Percentiles rank a stretch among this genome's conserved stretches.
Evolutionary conservation across 2,329 filamentous ascomycete genomes (phyloP).

Genomic region (Aspergillus texensis): DNA sequence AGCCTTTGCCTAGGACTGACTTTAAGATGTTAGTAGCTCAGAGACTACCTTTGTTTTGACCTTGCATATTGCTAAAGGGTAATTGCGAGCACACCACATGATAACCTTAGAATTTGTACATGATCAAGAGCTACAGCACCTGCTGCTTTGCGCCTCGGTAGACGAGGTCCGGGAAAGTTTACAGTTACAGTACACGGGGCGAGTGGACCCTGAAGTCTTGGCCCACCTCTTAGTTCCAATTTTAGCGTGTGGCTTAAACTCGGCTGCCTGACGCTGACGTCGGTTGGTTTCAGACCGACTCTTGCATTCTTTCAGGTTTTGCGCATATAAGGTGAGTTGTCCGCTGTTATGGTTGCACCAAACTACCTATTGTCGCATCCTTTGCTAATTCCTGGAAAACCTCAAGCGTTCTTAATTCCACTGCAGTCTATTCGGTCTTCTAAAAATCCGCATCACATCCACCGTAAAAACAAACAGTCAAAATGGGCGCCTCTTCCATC

Average conservation of each 20-base stretch:
- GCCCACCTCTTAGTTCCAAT: neutral
- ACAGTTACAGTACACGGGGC: no score
- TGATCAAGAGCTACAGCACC: no score
- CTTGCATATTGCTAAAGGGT: no score
- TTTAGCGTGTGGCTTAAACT: neutral
- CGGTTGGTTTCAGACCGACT: neutral
- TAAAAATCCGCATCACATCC: neutral
- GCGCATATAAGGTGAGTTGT: neutral
- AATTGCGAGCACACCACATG: no score
- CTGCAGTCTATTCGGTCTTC: neutral
- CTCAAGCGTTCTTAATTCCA: neutral
- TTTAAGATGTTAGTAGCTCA: neutral
- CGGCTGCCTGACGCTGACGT: neutral
- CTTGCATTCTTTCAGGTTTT: neutral
- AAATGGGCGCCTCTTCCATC: slow-evolving; percentile 25
- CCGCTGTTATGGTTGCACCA: no score
- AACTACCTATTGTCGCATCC: no score
- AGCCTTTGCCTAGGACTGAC: neutral
- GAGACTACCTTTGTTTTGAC: no score
- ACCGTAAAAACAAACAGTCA: neutral
- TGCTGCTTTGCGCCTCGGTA: no score
- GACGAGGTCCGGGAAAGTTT: no score
- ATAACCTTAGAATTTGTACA: no score
- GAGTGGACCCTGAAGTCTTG: neutral
- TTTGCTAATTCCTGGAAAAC: neutral